Base-by-base conservation (phyloP, 176 grass and related monocot species). In the Bolboschoenus planiculmis region DNA sequence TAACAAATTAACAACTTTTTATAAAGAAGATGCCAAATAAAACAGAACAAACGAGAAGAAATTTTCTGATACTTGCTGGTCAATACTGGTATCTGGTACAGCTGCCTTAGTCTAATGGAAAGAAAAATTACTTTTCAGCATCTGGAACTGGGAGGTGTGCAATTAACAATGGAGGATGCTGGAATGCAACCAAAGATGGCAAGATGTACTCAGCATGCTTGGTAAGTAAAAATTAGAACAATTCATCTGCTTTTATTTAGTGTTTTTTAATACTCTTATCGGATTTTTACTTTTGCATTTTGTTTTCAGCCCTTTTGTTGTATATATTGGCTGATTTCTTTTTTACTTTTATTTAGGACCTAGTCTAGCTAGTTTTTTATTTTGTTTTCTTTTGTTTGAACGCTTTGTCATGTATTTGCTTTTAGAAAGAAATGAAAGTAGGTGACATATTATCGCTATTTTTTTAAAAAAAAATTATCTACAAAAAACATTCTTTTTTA, bases 81-180 rank as follows among this genome's bases (percentile, higher is more conserved):
- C 13, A 31, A 53, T 77, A 33, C 72, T 34, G 27, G 72, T 77
- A 77, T 34, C 72, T 77, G 26, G 46, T 31, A 51, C 43, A 50
- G 6, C 72, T 77, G 42, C 46, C 72, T 53, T 77, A 77, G 27
- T 53, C 46, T 77, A 77, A 77, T 77, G 24, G 44, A 51, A 77
- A 51, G 29, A 40, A 7, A 33, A 50, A 57, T 78, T 79, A 30
- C 59, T 80, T 78, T 81, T 62, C 84, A 97, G 94, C 94, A 83
- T 97, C 91, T 1, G 94, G 94, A 77, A 83, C 88, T 70, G 91
- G 91, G 47, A 87, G 91, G 72, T 97, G 94, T 87, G 89, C 85
- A 71, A 91, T 93, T 33, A 91, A 78, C 34, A 93, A 97, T 87
- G 94, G 94, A 66, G 94, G 91, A 23, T 97, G 94, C 78, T 97